A percentile compares a stretch with the other conserved stretches of the same genome.
Evolutionary conservation across 2,329 filamentous ascomycete species (phyloP).

Genomic region (Beauveria medogensis): DNA sequence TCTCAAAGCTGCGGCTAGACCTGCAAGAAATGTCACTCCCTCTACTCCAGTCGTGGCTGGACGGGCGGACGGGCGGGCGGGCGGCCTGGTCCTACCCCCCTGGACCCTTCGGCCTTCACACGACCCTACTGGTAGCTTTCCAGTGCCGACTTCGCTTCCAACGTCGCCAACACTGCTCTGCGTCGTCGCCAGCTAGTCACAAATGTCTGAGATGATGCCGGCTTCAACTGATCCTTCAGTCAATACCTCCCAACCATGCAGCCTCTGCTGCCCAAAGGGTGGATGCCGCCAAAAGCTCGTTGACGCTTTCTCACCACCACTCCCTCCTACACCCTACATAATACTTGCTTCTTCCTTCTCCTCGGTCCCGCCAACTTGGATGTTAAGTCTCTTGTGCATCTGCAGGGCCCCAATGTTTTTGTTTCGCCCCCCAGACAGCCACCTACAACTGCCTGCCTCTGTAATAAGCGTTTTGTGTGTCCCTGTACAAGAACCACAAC

Average conservation of each 20-base stretch:
- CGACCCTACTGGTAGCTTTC: not conserved
- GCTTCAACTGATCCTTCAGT: constrained; percentile 19
- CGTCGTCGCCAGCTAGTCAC: not conserved
- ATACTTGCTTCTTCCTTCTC: constrained; percentile 7
- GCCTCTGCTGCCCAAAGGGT: not conserved
- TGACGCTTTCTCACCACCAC: not conserved
- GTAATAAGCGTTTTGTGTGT: not conserved
- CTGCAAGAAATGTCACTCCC: constrained; percentile 6
- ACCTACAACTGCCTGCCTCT: not conserved
- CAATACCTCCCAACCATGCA: constrained; percentile 22
- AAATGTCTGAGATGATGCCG: constrained; percentile 23
- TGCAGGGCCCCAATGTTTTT: constrained; percentile 19
- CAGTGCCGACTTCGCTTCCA: not conserved
- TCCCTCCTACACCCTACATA: not conserved
- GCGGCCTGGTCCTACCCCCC: not conserved
- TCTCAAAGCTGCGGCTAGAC: not conserved
- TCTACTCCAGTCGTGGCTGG: not conserved
- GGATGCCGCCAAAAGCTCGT: not conserved
- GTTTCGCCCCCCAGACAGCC: constrained; percentile 8
- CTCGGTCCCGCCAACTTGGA: constrained; percentile 27
- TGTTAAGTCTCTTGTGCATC: constrained; percentile 17
- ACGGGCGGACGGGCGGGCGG: not conserved
- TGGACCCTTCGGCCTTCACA: not conserved
- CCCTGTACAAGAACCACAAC: not conserved
- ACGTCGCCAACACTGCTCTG: not conserved